These are phyloP conservation scores for Sarocladium oryzae DNA, from an alignment of 2,329 filamentous ascomycete species.

Conservation along the genomic window DNA sequence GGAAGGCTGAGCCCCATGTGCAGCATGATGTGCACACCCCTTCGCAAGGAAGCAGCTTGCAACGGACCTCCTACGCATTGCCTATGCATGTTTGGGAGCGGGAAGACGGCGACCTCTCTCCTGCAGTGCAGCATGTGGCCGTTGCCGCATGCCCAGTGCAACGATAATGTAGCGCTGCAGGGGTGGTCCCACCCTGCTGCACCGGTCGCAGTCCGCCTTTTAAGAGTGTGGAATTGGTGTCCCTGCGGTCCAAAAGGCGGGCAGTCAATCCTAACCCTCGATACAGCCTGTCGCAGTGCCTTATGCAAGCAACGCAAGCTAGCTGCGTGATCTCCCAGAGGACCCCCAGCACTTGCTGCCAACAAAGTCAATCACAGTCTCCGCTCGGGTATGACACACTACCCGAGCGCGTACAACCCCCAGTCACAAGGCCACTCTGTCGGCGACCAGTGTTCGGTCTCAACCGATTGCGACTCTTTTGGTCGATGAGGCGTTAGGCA, in stretches of 20 bases:
- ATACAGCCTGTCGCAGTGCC: conserved; percentile 5
- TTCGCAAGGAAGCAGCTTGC: not conserved
- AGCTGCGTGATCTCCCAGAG: not conserved
- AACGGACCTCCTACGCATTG: not conserved
- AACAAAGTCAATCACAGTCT: not conserved
- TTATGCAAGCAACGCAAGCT: conserved; percentile 8
- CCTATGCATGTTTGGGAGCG: not conserved
- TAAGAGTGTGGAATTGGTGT: not conserved
- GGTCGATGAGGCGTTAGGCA: conserved; percentile 1
- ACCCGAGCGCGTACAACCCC: not conserved
- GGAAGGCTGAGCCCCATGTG: conserved; percentile 3
- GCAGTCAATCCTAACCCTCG: not conserved
- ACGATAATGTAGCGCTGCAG: conserved; percentile 5
- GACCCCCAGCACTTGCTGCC: not conserved
- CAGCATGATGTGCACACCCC: conserved; percentile 1
- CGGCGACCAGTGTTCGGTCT: conserved; percentile 1
- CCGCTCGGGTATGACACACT: not conserved
- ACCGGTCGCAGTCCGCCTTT: conserved; percentile 4
- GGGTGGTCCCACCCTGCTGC: conserved; percentile 5
- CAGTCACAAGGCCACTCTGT: not conserved
- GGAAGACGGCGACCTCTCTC: not conserved
- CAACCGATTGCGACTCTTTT: not conserved
- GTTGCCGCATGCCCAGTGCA: not conserved
- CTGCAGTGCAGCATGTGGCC: not conserved
- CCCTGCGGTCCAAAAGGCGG: conserved; percentile 6